Evolutionary conservation across 1,139 yeast genomes (phyloP), one percentile per base, ranked within the genome.

Genomic region (Tardiomyces blankii): DNA sequence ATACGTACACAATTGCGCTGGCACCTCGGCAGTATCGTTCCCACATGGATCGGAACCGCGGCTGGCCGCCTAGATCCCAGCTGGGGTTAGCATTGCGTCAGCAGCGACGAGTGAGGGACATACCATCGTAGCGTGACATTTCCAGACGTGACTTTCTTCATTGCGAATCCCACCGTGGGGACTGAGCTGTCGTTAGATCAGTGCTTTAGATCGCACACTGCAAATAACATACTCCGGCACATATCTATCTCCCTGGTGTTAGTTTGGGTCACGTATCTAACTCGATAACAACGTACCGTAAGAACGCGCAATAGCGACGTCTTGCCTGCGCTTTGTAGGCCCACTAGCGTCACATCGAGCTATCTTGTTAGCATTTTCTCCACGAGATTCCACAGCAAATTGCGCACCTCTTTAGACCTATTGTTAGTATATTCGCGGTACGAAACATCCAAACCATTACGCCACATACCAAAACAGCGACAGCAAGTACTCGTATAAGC

Each of bases 11-110:
- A 23, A 66, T 65, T 18, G 69, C 69, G 45, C 60, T 61, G 43
- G 63, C 68, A 9, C 67, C 69, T 44, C 64, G 58, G 48, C 70
- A 66, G 49, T 66, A 66, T 19, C 70, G 58, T 45, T 66, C 70
- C 70, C 70, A 66, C 69, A 66, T 64, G 38, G 67, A 57, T 43
- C 70, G 48, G 51, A 66, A 66, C 42, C 70, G 53, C 11, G 69
- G 68, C 52, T 66, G 70, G 2, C 70, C 70, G 19, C 70, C 70
- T 28, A 66, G 51, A 57, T 66, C 70, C 70, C 70, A 66, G 55
- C 35, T 30, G 16, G 5, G 5, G 11, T 30, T 30, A 30, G 35
- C 35, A 9, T 30, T 30, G 35, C 5, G 9, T 13, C 16, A 5
- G n/a, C 16, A 4, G 35, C 4, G 16, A 14, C n/a, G n/a, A 4